Evolutionary conservation across 768 basidiomycete species (phyloP), one percentile per base, ranked within the genome.

Genomic region (Zangia roseola): DNA sequence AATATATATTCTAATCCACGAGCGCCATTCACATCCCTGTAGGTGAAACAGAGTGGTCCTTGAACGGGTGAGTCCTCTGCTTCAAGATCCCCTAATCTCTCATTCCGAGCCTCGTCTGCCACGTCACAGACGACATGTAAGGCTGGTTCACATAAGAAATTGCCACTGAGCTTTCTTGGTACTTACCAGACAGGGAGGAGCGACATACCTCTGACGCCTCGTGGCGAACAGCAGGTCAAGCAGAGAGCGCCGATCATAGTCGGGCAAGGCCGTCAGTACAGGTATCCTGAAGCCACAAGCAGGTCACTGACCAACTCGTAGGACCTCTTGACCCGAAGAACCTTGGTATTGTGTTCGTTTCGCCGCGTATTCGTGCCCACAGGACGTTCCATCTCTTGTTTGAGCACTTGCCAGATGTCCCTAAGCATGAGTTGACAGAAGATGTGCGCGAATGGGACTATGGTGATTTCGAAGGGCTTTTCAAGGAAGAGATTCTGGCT

Each of bases 11-110:
- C 25, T n/a, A n/a, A 21, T 44, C 34, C 44, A 17, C 39, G 16
- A 26, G 12, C 35, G 19, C 38, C 13, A n/a, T 16, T 51, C 43
- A 65, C 47, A 4, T 31, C 14, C 0, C 17, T 19, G 10, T 45
- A 91, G 89, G 92, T 26, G 88, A 97, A 73, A 97, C 94, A 2
- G 94, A 94, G 65, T 97, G 94, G 93, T 91, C 90, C 16, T 60
- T 86, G 37, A 93, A 88, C 58, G 93, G 92, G 82, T 85, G 48
- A 65, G 80, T 14, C 47, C 23, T 43, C 28, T 19, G 30, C 9
- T 37, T 40, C 28, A n/a, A n/a, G n/a, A 43, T 4, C 2, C 9
- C 25, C 41, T 5, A 1, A 33, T 30, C 42, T 37, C 33, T 43
- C 28, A 59, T 49, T 45, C 45, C n/a, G n/a, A n/a, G n/a, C n/a